A percentile compares a stretch with the other conserved stretches of the same genome.
Evolutionary conservation across 202 grass and related monocot species (phyloP).

Genomic region (Digitaria exilis): DNA sequence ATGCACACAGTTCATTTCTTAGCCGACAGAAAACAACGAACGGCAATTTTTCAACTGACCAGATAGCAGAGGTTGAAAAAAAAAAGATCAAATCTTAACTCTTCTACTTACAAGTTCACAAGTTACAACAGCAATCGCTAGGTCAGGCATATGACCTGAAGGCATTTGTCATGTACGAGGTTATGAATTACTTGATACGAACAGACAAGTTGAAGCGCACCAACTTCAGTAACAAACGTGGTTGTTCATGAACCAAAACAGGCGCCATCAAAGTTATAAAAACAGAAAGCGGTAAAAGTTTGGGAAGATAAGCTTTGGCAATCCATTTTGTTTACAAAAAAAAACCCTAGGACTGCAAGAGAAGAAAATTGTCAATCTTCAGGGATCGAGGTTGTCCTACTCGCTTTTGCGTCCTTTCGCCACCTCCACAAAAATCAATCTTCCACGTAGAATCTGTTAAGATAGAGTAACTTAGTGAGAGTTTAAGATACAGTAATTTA

Average conservation of each 20-base stretch:
- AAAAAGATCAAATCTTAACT: too few relatives aligned
- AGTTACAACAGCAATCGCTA: too few relatives aligned
- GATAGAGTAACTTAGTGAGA: background rate
- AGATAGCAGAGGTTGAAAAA: too few relatives aligned
- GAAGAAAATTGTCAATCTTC: background rate
- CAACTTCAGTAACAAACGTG: background rate
- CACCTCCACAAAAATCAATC: conserved; percentile 66
- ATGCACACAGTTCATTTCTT: background rate
- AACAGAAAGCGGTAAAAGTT: background rate
- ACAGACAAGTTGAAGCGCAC: background rate
- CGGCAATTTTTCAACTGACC: background rate
- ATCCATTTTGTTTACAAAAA: background rate
- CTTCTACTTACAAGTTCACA: too few relatives aligned
- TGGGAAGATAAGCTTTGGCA: background rate
- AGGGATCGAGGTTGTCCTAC: background rate
- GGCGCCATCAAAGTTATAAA: background rate
- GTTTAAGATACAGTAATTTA: too few relatives aligned
- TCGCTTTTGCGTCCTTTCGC: conserved; percentile 36
- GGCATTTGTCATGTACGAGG: background rate
- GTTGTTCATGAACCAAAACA: background rate
- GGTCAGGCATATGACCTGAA: background rate
- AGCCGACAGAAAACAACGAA: background rate
- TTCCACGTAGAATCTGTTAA: conserved; percentile 60
- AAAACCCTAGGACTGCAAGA: too few relatives aligned
- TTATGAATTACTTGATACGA: too few relatives aligned